phyloP scores from a whole-genome alignment of 495 filamentous ascomycete genomes.

The Venustampulla echinocandica region DNA sequence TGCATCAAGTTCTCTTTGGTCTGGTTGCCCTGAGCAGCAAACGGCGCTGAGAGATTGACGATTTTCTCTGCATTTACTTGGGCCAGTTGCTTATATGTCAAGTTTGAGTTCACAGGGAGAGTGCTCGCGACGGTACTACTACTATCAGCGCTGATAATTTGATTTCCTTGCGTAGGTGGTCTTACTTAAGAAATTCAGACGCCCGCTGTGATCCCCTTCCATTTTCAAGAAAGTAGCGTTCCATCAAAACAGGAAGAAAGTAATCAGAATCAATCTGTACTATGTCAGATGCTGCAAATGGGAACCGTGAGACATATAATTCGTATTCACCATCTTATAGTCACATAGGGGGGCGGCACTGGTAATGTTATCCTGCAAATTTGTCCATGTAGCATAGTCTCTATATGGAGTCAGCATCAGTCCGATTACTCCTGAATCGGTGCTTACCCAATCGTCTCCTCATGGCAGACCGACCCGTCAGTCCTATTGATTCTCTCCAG shows the following conservation, averaged over 20 bases:
- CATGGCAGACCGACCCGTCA: slow-evolving; percentile 54
- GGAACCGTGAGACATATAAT: background rate
- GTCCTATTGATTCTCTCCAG: slow-evolving; percentile 50
- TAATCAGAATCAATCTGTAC: slow-evolving; percentile 52
- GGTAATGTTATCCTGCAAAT: slow-evolving; percentile 41
- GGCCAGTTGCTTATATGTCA: slow-evolving; percentile 44
- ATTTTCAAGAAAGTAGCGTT: slow-evolving; percentile 48
- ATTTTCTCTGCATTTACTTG: slow-evolving; percentile 47
- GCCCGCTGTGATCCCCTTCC: slow-evolving; percentile 32
- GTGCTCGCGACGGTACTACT: slow-evolving; percentile 35
- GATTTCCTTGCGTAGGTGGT: slow-evolving; percentile 1
- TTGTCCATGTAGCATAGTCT: slow-evolving; percentile 54
- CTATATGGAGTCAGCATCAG: slow-evolving; percentile 11
- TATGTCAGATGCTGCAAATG: background rate
- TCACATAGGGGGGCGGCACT: slow-evolving; percentile 47
- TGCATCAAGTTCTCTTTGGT: slow-evolving; percentile 47
- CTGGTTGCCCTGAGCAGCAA: slow-evolving; percentile 35
- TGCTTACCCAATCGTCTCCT: slow-evolving; percentile 52
- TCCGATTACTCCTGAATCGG: background rate
- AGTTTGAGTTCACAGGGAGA: slow-evolving; percentile 37
- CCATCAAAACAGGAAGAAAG: slow-evolving; percentile 47
- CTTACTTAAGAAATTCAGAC: slow-evolving; percentile 37
- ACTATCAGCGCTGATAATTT: background rate
- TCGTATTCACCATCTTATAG: slow-evolving; percentile 45
- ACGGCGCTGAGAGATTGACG: slow-evolving; percentile 46